Conservation (phyloP, 2,329 filamentous ascomycete species). For the Cladosporium sp. region DNA sequence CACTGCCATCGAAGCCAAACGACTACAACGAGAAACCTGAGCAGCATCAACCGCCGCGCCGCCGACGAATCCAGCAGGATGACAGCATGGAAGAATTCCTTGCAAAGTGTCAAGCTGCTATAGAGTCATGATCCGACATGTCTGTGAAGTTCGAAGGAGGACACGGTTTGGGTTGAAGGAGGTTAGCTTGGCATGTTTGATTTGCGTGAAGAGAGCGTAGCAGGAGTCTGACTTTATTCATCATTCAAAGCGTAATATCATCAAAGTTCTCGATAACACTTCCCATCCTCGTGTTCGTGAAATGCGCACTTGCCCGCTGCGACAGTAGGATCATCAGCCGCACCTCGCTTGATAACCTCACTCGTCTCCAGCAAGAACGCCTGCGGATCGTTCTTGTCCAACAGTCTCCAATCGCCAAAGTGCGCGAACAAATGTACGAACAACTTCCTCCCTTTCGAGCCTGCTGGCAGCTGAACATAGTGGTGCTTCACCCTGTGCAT, state of each 20-base stretch:
- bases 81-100: constrained; percentile 5
- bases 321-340: not conserved
- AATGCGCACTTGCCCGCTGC: not conserved
- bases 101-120: not conserved
- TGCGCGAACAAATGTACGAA: constrained; percentile 1
- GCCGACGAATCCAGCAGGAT: not conserved
- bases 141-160: not conserved
- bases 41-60: not conserved
- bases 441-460: not conserved
- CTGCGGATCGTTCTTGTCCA: not conserved
- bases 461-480: not conserved
- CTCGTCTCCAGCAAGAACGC: not conserved
- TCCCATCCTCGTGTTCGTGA: constrained; percentile 1
- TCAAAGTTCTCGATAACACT: not conserved
- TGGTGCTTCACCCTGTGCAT: not conserved
- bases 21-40: not conserved
- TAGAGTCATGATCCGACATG: not conserved
- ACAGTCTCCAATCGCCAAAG: not conserved
- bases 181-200: not conserved
- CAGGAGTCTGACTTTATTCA: not conserved
- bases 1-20: not conserved
- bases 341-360: not conserved
- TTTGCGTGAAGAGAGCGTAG: too few relatives aligned
- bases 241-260: not conserved
- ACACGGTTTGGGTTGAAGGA: not conserved